A percentile compares a stretch with the other conserved stretches of the same genome.
These are phyloP conservation scores for Rhizophora mangle DNA, from an alignment of 345 rosid species.

Conservation along the genomic window DNA sequence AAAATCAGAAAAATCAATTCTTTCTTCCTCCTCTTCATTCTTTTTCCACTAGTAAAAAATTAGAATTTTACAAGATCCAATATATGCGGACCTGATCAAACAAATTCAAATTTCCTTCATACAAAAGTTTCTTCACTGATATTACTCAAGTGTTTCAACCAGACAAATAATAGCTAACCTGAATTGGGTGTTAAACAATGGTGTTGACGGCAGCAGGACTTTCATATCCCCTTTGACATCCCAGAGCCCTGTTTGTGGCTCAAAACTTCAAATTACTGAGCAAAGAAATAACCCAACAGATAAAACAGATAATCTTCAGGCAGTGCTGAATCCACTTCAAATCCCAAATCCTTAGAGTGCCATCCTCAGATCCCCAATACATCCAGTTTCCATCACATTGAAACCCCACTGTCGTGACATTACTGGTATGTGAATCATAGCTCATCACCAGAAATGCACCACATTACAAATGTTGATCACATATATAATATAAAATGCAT, in stretches of 20 bases:
- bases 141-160: background rate
- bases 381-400: conserved; percentile 98
- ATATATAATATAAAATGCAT: too few relatives aligned
- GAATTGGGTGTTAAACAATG: conserved; percentile 92
- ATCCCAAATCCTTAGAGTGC: conserved; percentile 94
- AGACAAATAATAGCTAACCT: conserved; percentile 40
- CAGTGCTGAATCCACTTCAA: conserved; percentile 46
- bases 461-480: background rate
- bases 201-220: conserved; percentile 92
- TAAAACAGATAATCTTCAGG: background rate
- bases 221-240: conserved; percentile 95
- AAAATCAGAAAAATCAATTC: too few relatives aligned
- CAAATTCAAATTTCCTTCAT: too few relatives aligned
- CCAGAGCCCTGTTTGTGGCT: conserved; percentile 71
- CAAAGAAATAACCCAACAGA: background rate
- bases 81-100: too few relatives aligned
- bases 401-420: conserved; percentile 98
- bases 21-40: too few relatives aligned
- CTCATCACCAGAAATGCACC: conserved; percentile 58
- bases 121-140: too few relatives aligned
- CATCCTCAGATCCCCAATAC: conserved; percentile 99
- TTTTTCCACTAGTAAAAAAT: too few relatives aligned
- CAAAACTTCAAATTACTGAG: conserved; percentile 10
- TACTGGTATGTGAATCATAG: conserved; percentile 86
- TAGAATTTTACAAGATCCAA: too few relatives aligned